phyloP scores from a whole-genome alignment of 345 rosid species.

The Aquilaria yunnanensis region DNA sequence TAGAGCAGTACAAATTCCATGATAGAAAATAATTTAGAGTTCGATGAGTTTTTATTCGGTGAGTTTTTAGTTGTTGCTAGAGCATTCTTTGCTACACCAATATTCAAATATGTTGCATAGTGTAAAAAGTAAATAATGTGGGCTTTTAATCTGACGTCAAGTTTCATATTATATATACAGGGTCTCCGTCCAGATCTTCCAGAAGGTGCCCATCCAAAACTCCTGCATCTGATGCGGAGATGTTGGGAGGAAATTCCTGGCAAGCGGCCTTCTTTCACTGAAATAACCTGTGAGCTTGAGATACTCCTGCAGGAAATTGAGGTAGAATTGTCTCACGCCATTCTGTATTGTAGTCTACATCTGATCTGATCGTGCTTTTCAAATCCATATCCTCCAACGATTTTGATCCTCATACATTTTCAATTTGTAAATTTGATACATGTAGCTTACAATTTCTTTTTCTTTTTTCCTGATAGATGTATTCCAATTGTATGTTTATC shows the following conservation, averaged over 20 bases:
- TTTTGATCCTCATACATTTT: too few relatives aligned
- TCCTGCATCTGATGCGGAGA: constrained; percentile 52
- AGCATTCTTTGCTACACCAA: background rate
- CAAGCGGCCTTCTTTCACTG: constrained; percentile 50
- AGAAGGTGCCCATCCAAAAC: constrained; percentile 39
- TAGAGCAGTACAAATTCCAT: too few relatives aligned
- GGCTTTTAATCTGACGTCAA: background rate
- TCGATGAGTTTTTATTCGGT: background rate
- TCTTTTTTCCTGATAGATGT: too few relatives aligned
- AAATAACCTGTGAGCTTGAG: constrained; percentile 49
- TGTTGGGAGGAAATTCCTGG: constrained; percentile 62
- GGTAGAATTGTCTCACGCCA: constrained; percentile 23
- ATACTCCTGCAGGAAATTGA: constrained; percentile 34
- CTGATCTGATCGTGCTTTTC: background rate
- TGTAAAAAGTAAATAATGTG: background rate
- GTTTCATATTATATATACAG: constrained; percentile 24
- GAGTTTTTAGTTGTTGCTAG: background rate
- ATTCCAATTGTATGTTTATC: too few relatives aligned
- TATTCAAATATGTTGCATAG: background rate
- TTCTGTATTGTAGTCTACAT: background rate
- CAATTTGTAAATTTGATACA: too few relatives aligned
- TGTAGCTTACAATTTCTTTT: too few relatives aligned
- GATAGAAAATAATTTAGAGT: too few relatives aligned
- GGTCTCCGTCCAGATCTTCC: constrained; percentile 70
- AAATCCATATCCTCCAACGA: background rate